Evolutionary conservation across 192 early-diverging fungal species (phyloP), one percentile per base, ranked within the genome.

Genomic region (Rhizophagus clarus): DNA sequence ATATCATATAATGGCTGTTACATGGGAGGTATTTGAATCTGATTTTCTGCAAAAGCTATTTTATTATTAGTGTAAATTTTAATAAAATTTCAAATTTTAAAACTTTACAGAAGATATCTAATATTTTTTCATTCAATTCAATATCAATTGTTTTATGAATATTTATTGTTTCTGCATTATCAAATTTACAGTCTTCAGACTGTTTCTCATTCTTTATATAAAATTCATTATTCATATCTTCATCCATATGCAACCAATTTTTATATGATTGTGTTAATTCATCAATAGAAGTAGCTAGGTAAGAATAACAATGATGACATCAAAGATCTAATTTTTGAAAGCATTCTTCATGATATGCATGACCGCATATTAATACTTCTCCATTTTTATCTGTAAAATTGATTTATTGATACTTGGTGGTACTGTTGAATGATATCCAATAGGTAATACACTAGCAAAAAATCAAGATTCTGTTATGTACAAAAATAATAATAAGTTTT

Each of bases 341-440:
- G 34, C 67, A 69, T 37, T 69, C 32, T 69, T 69, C 17, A 69
- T 69, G 34, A 37, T 69, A 69, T 14, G 34, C 29, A 69, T 69
- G 34, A 7, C 67, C 34, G 20, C 67, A 69, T 40, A 69, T 69
- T 67, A 69, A 69, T 34, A 69, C 32, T 34, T 69, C 10, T 31
- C 26, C 11, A 34, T 34, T 17, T 20, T 17, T 15, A 69, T 40
- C 6, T 69, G 15, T 22, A 34, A 69, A 34, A 34, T 69, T 34
- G 10, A 69, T 14, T 69, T 69, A 20, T 69, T 14, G 12, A 20
- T 20, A 69, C 15, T 69, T 69, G 67, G 67, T 4, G 32, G 11
- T 37, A 22, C 28, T 69, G 15, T 14, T 37, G 67, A 37, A 69
- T 69, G 34, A 22, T 69, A 69, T n/a, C 34, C 32, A 37, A 69